Evolutionary conservation across 306 rosid genomes (phyloP), one percentile per base, ranked within the genome.

Genomic region (Citrullus mucosospermus): DNA sequence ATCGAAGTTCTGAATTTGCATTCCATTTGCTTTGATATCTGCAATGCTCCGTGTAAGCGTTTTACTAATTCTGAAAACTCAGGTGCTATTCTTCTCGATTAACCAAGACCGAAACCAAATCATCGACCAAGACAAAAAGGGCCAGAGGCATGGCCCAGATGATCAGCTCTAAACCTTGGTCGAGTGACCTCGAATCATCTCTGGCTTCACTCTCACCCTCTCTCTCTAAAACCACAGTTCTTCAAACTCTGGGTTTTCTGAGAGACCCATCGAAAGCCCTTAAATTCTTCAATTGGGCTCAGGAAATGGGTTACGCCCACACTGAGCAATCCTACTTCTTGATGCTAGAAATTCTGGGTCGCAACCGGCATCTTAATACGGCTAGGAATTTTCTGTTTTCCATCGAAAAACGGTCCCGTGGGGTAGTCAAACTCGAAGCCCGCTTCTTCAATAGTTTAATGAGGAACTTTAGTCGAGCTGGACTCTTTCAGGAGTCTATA

Each of bases 381-480:
- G 97, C 98, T 22, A 77, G 98, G 28, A 91, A 91, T 83, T 88
- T 93, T 13, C 58, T 93, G 60, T 90, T 88, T 62, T 93, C 98
- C 2, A 90, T 91, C 28, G 91, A 90, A 78, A 88, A 73, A 68
- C 81, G 78, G 70, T 93, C 96, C 57, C 67, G 80, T 70, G 93
- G 97, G 18, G 80, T 56, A 0, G 95, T 93, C 32, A 91, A 90
- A 81, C 92, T 93, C 6, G 85, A 86, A 34, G 97, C 89, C 41
- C 80, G 82, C 22, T 91, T 91, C 83, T 91, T 93, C 76, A 90
- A 93, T 81, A 86, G 88, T 88, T 89, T 93, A 55, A 90, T 93
- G 54, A 83, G 95, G 78, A 89, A 85, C 77, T 91, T 88, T 20
- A 92, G 91, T 17, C 79, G 81, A 63, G 97, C 93, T 3, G 95